These are phyloP conservation scores for Austropuccinia psidii DNA, from an alignment of 1,284 basidiomycete genomes.

Conservation along the genomic window DNA sequence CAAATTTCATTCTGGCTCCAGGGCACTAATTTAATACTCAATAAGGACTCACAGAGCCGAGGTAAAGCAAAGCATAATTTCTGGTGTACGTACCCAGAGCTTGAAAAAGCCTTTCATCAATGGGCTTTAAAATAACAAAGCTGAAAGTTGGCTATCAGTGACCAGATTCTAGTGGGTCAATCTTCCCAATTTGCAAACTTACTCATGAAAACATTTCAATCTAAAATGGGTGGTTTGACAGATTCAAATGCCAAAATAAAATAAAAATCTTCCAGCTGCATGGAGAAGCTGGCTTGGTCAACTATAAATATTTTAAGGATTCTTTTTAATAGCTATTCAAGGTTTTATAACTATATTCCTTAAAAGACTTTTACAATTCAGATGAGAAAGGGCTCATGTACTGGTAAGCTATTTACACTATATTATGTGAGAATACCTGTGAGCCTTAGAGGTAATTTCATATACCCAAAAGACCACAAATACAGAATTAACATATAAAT, in stretches of 20 bases:
- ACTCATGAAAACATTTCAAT: slow-evolving; percentile 44
- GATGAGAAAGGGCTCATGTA: too few relatives aligned
- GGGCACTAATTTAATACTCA: too few relatives aligned
- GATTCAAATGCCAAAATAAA: slow-evolving; percentile 36
- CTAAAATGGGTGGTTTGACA: slow-evolving; percentile 46
- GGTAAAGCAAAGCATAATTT: too few relatives aligned
- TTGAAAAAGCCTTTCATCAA: slow-evolving; percentile 45
- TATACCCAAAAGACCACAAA: too few relatives aligned
- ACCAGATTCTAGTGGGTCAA: slow-evolving; percentile 43
- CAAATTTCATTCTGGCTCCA: too few relatives aligned
- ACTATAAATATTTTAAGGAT: slow-evolving; percentile 43
- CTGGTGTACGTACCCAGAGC: slow-evolving; percentile 46
- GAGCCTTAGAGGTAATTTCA: too few relatives aligned
- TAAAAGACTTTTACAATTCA: too few relatives aligned
- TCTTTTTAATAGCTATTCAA: slow-evolving; percentile 38
- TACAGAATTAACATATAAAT: too few relatives aligned
- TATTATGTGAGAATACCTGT: too few relatives aligned
- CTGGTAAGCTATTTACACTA: too few relatives aligned
- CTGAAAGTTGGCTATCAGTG: slow-evolving; percentile 42
- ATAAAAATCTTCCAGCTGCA: slow-evolving; percentile 46
- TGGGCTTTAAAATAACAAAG: slow-evolving; percentile 47
- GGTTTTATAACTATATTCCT: too few relatives aligned
- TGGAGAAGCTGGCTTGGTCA: slow-evolving; percentile 50
- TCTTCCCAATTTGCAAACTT: slow-evolving; percentile 38
- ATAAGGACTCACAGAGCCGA: too few relatives aligned